A percentile compares a stretch with the other conserved stretches of the same genome.
Evolutionary conservation across 805 yeast genomes (phyloP).

Genomic region (Candida incommunis): DNA sequence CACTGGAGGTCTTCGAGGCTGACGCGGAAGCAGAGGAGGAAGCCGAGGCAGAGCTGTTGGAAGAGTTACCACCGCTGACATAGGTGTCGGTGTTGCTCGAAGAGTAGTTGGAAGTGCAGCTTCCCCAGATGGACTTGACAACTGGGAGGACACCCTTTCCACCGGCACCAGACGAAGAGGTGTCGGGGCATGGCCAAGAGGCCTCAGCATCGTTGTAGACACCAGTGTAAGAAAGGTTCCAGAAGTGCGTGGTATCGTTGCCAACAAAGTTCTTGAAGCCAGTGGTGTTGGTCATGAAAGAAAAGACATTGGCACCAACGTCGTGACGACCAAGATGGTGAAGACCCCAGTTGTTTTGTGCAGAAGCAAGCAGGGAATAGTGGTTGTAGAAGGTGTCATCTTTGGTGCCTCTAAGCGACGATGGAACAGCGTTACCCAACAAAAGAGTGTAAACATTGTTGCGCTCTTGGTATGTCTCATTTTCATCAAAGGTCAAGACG

Average conservation of each 20-base stretch:
- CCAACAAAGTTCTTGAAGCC: conserved; percentile 8
- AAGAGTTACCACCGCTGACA: neutral
- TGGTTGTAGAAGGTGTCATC: conserved; percentile 38
- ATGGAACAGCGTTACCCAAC: conserved; percentile 35
- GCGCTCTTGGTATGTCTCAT: conserved; percentile 28
- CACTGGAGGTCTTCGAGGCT: neutral
- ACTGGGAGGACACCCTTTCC: conserved; percentile 1
- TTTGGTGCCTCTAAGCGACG: conserved; percentile 26
- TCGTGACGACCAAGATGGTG: conserved; percentile 37
- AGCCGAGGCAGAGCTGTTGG: neutral
- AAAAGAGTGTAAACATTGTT: conserved; percentile 33
- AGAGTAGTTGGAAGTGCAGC: neutral
- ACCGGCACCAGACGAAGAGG: neutral
- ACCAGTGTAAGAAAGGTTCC: conserved; percentile 8
- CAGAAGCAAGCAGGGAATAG: conserved; percentile 35
- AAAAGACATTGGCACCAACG: conserved; percentile 35
- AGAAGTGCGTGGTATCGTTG: conserved; percentile 7
- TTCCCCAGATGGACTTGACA: neutral
- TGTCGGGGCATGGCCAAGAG: neutral
- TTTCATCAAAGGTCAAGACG: conserved; percentile 37
- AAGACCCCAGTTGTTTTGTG: conserved; percentile 37
- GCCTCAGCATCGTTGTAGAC: neutral
- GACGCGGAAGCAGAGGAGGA: neutral
- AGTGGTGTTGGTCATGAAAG: conserved; percentile 25
- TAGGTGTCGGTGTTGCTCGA: neutral